phyloP scores from a whole-genome alignment of 2,329 filamentous ascomycete genomes.

The Chrysoporthe deuterocubensis region DNA sequence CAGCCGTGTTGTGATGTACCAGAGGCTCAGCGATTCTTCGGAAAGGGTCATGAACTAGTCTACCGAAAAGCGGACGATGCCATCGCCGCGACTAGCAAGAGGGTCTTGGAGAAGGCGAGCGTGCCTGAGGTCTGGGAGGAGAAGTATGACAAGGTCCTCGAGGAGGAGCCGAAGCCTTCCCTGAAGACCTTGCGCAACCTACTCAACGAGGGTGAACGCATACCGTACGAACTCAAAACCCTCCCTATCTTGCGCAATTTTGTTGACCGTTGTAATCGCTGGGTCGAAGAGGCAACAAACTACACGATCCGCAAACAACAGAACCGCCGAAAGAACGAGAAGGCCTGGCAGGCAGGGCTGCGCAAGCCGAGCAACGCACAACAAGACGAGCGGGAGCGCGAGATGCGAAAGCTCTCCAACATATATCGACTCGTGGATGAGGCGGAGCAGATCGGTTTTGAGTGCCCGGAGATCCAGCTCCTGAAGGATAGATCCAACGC shows the following conservation, averaged over 20 bases:
- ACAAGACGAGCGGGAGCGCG: conserved; percentile 80
- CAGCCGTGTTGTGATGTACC: conserved; percentile 78
- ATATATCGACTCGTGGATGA: conserved; percentile 82
- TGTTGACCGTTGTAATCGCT: conserved; percentile 95
- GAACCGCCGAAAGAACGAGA: conserved; percentile 93
- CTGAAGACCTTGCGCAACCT: conserved; percentile 84
- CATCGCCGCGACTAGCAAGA: conserved; percentile 69
- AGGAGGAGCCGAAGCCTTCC: conserved; percentile 81
- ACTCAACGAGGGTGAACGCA: conserved; percentile 92
- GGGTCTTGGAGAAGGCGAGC: conserved; percentile 82
- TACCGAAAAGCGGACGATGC: conserved; percentile 77
- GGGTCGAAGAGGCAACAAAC: conserved; percentile 95
- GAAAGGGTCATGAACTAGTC: conserved; percentile 72
- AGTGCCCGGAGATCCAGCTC: conserved; percentile 86
- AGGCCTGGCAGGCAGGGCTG: conserved; percentile 75
- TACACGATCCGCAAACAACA: conserved; percentile 98
- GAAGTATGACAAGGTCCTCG: conserved; percentile 83
- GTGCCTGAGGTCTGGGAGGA: conserved; percentile 88
- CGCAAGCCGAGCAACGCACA: conserved; percentile 64
- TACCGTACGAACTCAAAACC: conserved; percentile 85
- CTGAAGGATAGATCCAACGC: conserved; percentile 83
- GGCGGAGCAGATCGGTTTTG: conserved; percentile 87
- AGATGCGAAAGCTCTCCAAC: conserved; percentile 86
- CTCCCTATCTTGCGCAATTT: conserved; percentile 83
- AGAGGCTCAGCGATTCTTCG: conserved; percentile 69